Base-by-base conservation (phyloP, 768 basidiomycete genomes). In the Russula foetens region DNA sequence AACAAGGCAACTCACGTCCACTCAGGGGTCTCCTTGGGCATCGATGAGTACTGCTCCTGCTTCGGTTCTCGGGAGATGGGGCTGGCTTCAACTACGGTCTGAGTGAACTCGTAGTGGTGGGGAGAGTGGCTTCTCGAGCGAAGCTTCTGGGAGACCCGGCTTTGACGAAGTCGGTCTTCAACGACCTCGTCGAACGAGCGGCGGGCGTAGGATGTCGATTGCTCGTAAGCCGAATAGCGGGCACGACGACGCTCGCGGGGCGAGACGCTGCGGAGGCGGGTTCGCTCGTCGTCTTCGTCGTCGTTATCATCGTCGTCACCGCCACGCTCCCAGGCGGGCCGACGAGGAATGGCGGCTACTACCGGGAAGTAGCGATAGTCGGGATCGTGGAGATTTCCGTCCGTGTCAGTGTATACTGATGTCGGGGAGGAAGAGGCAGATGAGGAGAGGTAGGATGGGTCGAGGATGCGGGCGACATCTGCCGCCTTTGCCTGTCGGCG, bases 321-420 rank as follows among this genome's bases (percentile, higher is more conserved):
- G 28, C 64, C 66, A 24, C 69, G 66, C 49, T 76, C 77, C 75
- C 75, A 77, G 0, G 62, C 67, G 0, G 75, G 70, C 1, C 73
- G 65, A 70, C 33, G 56, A n/a, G 51, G 31, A 9, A 69, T 66
- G 15, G 69, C 52, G 21, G 68, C 62, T 55, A 75, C 67, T 38
- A 76, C 67, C 29, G 84, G 84, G 61, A 86, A 86, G 72, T 84
- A 77, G 63, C 84, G 76, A 71, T 79, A 86, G 68, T 86, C 84
- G 24, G 84, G 84, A 70, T 86, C 84, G 67, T 86, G 84, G 26
- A 84, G 73, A 70, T 83, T 79, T 51, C 84, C 84, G 60, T 79
- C 74, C 69, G 73, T 75, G 75, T 86, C 84, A 63, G 84, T 78
- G 67, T 84, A 84, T 59, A 78, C 83, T 31, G 74, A 67, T 6